These are phyloP conservation scores for Citrus mangshanensis DNA, from an alignment of 345 rosid species.

Conservation along the genomic window DNA sequence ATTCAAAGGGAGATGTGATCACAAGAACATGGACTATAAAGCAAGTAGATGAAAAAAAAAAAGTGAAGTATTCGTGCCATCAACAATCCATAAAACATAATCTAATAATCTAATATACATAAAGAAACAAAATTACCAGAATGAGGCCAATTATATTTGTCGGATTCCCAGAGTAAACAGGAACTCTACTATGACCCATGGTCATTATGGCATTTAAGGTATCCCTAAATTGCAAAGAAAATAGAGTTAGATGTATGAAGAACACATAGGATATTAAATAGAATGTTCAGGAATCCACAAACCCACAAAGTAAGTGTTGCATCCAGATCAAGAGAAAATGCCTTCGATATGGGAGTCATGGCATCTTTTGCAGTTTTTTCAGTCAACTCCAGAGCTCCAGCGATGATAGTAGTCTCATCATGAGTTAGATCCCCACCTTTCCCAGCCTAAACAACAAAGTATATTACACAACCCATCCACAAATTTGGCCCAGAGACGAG, in stretches of 20 bases:
- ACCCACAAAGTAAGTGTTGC: constrained; percentile 91
- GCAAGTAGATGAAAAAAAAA: not conserved
- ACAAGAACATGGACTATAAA: not conserved
- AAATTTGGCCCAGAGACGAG: not conserved
- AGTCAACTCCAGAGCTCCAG: constrained; percentile 96
- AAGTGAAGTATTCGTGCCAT: not conserved
- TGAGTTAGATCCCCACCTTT: constrained; percentile 91
- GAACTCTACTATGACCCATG: constrained; percentile 95
- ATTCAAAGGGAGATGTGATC: not conserved
- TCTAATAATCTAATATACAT: not conserved
- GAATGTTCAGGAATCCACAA: constrained; percentile 30
- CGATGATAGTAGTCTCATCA: constrained; percentile 92
- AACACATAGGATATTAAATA: constrained; percentile 2
- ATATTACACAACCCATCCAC: constrained; percentile 13
- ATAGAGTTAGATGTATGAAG: constrained; percentile 15
- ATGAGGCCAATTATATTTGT: constrained; percentile 82
- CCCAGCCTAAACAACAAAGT: constrained; percentile 62
- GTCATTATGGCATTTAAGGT: constrained; percentile 80
- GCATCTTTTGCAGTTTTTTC: constrained; percentile 91
- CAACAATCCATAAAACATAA: not conserved
- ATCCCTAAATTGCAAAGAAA: constrained; percentile 49
- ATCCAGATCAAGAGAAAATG: constrained; percentile 97
- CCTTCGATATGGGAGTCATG: constrained; percentile 90
- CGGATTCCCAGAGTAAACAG: constrained; percentile 67
- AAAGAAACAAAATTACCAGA: constrained; percentile 51